Percentiles rank a stretch among this genome's conserved stretches.
Conservation (phyloP, 1,284 basidiomycete species). For the Coniferiporia sulphurascens region DNA sequence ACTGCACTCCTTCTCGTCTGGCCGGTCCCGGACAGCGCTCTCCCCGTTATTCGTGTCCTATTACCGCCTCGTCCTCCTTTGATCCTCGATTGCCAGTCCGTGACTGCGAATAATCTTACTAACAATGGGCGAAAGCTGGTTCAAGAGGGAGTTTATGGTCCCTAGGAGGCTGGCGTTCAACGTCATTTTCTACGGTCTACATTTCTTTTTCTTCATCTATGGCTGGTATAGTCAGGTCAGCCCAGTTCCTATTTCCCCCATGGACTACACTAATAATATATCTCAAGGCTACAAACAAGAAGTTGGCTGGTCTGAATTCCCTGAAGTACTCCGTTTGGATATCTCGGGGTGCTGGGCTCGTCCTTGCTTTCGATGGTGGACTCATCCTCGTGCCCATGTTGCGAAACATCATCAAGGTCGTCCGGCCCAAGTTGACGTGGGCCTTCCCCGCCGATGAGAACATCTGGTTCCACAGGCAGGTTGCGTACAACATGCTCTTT, state of each 20-base stretch:
- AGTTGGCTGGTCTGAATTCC: conserved; percentile 67
- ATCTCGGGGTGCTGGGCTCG: conserved; percentile 83
- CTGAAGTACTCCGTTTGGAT: conserved; percentile 80
- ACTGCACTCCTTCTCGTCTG: conserved; percentile 38
- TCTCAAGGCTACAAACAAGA: conserved; percentile 51
- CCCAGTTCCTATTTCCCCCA: background rate
- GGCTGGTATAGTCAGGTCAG: conserved; percentile 77
- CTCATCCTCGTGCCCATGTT: conserved; percentile 83
- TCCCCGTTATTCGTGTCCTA: conserved; percentile 27
- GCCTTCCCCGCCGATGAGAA: conserved; percentile 86
- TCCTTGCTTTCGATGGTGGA: conserved; percentile 77
- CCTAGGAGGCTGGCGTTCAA: conserved; percentile 67
- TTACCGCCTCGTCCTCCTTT: conserved; percentile 21
- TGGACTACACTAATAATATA: background rate
- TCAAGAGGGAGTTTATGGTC: conserved; percentile 61
- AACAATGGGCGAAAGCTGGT: conserved; percentile 62
- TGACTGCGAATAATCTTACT: conserved; percentile 18
- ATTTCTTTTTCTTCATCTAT: conserved; percentile 66
- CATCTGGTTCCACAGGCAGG: conserved; percentile 89
- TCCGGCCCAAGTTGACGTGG: conserved; percentile 73
- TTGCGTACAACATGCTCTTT: conserved; percentile 86
- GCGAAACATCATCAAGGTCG: conserved; percentile 74
- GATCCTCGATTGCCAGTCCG: conserved; percentile 23
- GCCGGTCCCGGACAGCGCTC: conserved; percentile 43
- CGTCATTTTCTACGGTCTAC: conserved; percentile 70